Base-by-base conservation (phyloP, 805 yeast genomes). In the Saccharomycopsis guyanensis region DNA sequence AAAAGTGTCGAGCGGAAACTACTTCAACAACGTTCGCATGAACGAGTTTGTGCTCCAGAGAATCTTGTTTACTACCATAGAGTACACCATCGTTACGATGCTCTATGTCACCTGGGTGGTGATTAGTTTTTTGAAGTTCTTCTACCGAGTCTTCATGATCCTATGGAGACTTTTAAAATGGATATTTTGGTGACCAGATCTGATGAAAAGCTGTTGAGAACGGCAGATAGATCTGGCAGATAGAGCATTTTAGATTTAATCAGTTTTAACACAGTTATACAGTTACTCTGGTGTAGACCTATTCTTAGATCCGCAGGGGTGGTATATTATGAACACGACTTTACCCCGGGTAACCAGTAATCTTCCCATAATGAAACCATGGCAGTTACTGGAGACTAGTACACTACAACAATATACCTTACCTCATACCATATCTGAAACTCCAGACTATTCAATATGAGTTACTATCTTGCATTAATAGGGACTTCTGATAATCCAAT, bases 401-500 rank as follows among this genome's bases (percentile, higher is more conserved):
- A n/a, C n/a, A n/a, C n/a, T n/a, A n/a, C n/a, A n/a, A n/a, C n/a
- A n/a, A n/a, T n/a, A n/a, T n/a, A n/a, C n/a, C n/a, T n/a, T n/a
- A n/a, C n/a, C n/a, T n/a, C n/a, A n/a, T n/a, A n/a, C n/a, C n/a
- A n/a, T n/a, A n/a, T n/a, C n/a, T n/a, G n/a, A n/a, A n/a, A n/a
- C n/a, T n/a, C n/a, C n/a, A n/a, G 40, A 19, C 10, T 32, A 27
- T 13, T 16, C 31, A 27, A 29, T 18, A 79, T 83, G 80, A 83
- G 95, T n/a, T 86, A 82, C 65, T 89, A 88, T 62, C 78, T 93
- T 57, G 83, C 94, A 3, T 82, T 93, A 40, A 76, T 93, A 36
- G 97, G 97, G 15, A 82, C 89, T 1, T 73, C 76, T 32, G 97
- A 93, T 61, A 76, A 75, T 52, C 96, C 97, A 0, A 59, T 93